Conservation (phyloP, 768 basidiomycete species). For the Strobilomyces echinocephalus region DNA sequence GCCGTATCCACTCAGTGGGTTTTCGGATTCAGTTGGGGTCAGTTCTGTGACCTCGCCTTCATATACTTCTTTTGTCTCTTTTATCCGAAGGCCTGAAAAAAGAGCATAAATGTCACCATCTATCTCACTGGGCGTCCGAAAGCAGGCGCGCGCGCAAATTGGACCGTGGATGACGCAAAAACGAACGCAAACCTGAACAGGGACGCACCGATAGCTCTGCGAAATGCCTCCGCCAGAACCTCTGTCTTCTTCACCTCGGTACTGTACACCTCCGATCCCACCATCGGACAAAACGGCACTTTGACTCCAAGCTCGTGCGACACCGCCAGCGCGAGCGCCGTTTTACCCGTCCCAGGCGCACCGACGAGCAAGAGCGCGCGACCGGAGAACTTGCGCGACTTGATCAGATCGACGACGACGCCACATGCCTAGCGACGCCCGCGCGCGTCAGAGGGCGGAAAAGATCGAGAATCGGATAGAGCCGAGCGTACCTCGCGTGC, state of each 20-base stretch:
- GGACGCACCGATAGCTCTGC: constrained; percentile 87
- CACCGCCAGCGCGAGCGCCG: constrained; percentile 91
- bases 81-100: constrained; percentile 76
- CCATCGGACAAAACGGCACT: constrained; percentile 98
- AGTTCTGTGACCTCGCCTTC: constrained; percentile 98
- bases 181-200: neutral
- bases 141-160: neutral
- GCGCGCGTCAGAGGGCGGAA: neutral
- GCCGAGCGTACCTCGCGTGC: constrained; percentile 75
- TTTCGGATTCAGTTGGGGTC: constrained; percentile 94
- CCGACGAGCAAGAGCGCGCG: constrained; percentile 89
- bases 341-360: constrained; percentile 97
- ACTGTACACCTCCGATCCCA: constrained; percentile 94
- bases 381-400: constrained; percentile 90
- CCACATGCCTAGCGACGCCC: constrained; percentile 68
- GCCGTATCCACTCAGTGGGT: constrained; percentile 95
- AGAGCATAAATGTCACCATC: neutral
- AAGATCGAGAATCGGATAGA: neutral
- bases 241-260: constrained; percentile 99
- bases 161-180: neutral
- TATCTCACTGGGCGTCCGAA: neutral
- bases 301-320: constrained; percentile 92
- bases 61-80: constrained; percentile 98
- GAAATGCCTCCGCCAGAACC: constrained; percentile 90
- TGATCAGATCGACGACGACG: constrained; percentile 83